phyloP scores from a whole-genome alignment of 2,329 filamentous ascomycete species.

The Domatiomyces globalis region DNA sequence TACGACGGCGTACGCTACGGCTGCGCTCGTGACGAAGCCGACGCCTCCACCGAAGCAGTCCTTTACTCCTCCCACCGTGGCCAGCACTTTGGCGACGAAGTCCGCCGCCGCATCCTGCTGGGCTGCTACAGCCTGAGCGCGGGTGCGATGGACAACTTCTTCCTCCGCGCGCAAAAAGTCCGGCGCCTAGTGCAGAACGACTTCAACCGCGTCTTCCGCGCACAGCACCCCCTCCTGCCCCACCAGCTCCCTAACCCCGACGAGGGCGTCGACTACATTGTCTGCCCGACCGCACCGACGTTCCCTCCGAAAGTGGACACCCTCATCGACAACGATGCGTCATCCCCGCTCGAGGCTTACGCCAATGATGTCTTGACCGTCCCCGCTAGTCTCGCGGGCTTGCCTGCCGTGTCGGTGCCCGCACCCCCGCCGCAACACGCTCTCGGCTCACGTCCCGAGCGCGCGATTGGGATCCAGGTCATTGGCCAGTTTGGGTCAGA shows the following conservation, averaged over 20 bases:
- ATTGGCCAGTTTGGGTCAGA: slow-evolving; percentile 37
- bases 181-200: slow-evolving; percentile 71
- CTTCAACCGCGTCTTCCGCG: slow-evolving; percentile 64
- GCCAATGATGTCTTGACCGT: slow-evolving; percentile 95
- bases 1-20: slow-evolving; percentile 97
- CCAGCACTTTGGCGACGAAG: slow-evolving; percentile 66
- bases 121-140: slow-evolving; percentile 85
- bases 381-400: slow-evolving; percentile 77
- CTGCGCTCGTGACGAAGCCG: slow-evolving; percentile 41
- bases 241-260: slow-evolving; percentile 4
- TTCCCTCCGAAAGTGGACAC: slow-evolving; percentile 52
- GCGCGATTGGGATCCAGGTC: slow-evolving; percentile 30
- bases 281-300: slow-evolving; percentile 77
- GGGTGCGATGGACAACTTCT: slow-evolving; percentile 88
- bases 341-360: slow-evolving; percentile 55
- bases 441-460: slow-evolving; percentile 5
- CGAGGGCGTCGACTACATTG: slow-evolving; percentile 62
- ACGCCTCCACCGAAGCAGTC: slow-evolving; percentile 31
- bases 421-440: slow-evolving; percentile 25
- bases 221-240: slow-evolving; percentile 49
- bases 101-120: slow-evolving; percentile 71
- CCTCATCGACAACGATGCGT: slow-evolving; percentile 57
- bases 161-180: slow-evolving; percentile 81
- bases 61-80: slow-evolving; percentile 66
- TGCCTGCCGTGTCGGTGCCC: slow-evolving; percentile 79